A percentile compares a stretch with the other conserved stretches of the same genome.
These are phyloP conservation scores for Penicillium cataractarum DNA, from an alignment of 495 filamentous ascomycete species.

Conservation along the genomic window DNA sequence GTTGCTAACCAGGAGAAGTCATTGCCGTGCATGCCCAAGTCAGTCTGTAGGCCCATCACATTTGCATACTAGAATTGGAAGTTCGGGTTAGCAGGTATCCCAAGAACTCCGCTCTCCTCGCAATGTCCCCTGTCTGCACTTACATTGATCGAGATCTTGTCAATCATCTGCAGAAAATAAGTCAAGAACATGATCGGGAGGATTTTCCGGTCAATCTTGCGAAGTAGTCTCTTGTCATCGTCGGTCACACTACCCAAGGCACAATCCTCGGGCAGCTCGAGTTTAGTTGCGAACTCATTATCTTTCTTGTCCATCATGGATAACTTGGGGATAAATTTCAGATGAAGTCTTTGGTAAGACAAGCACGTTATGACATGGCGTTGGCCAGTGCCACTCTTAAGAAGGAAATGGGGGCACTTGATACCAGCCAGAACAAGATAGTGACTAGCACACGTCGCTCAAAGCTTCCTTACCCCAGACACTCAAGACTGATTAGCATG, in stretches of 20 bases:
- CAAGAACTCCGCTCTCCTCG: not conserved
- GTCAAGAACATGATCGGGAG: constrained; percentile 62
- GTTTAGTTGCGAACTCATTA: constrained; percentile 11
- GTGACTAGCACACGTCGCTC: not conserved
- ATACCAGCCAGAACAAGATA: constrained; percentile 7
- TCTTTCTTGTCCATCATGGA: constrained; percentile 16
- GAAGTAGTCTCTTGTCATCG: constrained; percentile 43
- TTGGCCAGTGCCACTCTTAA: constrained; percentile 10
- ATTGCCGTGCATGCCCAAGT: constrained; percentile 54
- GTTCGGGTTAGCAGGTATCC: not conserved
- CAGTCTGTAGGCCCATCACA: constrained; percentile 57
- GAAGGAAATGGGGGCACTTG: not conserved
- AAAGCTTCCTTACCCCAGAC: constrained; percentile 5
- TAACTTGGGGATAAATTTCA: no score
- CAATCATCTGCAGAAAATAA: constrained; percentile 68
- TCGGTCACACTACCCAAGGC: constrained; percentile 23
- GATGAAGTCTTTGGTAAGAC: not conserved
- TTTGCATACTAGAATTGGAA: constrained; percentile 51
- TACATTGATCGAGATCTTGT: constrained; percentile 67
- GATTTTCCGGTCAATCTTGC: constrained; percentile 58
- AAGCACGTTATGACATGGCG: constrained; percentile 1
- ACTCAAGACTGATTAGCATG: constrained; percentile 6
- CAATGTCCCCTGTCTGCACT: constrained; percentile 21
- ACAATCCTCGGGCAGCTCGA: constrained; percentile 18
- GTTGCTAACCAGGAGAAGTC: constrained; percentile 60